Percentiles rank a stretch among this genome's conserved stretches.
Evolutionary conservation across 257 asterid species (phyloP).

Genomic region (Solanum tarijense): DNA sequence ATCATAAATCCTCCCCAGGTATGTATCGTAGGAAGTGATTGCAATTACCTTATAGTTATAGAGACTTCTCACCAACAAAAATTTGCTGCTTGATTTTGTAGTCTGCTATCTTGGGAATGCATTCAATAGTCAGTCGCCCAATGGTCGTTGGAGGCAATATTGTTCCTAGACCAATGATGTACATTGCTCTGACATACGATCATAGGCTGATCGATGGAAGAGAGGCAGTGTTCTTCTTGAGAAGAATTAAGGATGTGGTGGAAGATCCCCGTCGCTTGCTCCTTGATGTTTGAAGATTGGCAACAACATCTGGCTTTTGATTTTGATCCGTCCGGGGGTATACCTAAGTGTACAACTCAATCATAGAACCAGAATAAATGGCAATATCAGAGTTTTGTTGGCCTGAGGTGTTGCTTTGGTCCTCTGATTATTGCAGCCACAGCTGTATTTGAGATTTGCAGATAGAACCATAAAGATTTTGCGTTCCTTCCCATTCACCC

Average conservation of each 20-base stretch:
- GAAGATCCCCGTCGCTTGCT: slow-evolving; percentile 95
- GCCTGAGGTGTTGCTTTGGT: slow-evolving; percentile 1
- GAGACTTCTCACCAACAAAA: background rate
- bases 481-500: background rate
- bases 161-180: slow-evolving; percentile 97
- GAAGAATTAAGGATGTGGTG: slow-evolving; percentile 91
- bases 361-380: slow-evolving; percentile 30
- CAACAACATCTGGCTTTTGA: background rate
- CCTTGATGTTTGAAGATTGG: slow-evolving; percentile 53
- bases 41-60: background rate
- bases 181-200: slow-evolving; percentile 90
- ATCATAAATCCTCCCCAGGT: slow-evolving; percentile 99
- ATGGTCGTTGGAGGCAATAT: slow-evolving; percentile 89
- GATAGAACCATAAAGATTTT: slow-evolving; percentile 1
- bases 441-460: slow-evolving; percentile 1
- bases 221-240: slow-evolving; percentile 89
- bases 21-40: background rate
- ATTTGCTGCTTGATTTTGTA: slow-evolving; percentile 16
- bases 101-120: slow-evolving; percentile 99
- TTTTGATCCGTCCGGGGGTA: background rate
- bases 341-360: slow-evolving; percentile 2
- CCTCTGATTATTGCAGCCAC: slow-evolving; percentile 5
- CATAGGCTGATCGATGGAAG: slow-evolving; percentile 96
- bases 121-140: slow-evolving; percentile 89
- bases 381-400: slow-evolving; percentile 30